Evolutionary conservation across 768 basidiomycete genomes (phyloP).

Genomic region (Kwoniella mangroviensis): DNA sequence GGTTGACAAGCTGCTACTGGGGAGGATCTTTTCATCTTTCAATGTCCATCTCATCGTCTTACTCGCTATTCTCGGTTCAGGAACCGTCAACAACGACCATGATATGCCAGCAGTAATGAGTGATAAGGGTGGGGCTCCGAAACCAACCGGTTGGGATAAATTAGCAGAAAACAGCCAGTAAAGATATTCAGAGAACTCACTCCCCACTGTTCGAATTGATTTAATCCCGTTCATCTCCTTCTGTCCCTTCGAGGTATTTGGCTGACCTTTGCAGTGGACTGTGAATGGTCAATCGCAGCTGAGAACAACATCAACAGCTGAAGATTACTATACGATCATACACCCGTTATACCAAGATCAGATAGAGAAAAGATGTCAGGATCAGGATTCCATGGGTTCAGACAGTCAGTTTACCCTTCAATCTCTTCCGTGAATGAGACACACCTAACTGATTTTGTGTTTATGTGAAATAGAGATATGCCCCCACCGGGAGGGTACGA

Average conservation of each 20-base stretch:
- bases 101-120: too few species aligned
- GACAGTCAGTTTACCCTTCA: constrained; percentile 2
- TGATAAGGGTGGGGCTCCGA: too few species aligned
- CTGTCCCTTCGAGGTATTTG: neutral
- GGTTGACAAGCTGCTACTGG: neutral
- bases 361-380: constrained; percentile 3
- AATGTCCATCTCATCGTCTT: neutral
- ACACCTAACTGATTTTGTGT: neutral
- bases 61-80: neutral
- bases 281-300: constrained; percentile 10
- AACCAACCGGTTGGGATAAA: too few species aligned
- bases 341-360: neutral
- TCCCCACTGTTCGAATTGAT: neutral
- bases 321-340: neutral
- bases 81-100: neutral
- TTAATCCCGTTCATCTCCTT: constrained; percentile 8
- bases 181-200: constrained; percentile 1
- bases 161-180: too few species aligned
- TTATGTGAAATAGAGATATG: constrained; percentile 73
- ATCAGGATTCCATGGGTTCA: constrained; percentile 10
- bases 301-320: neutral
- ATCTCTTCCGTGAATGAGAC: neutral
- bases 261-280: constrained; percentile 4
- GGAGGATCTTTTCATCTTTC: neutral
- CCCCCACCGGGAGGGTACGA: constrained; percentile 94